phyloP scores from a whole-genome alignment of 2,329 filamentous ascomycete species.

The Fusarium foetens region DNA sequence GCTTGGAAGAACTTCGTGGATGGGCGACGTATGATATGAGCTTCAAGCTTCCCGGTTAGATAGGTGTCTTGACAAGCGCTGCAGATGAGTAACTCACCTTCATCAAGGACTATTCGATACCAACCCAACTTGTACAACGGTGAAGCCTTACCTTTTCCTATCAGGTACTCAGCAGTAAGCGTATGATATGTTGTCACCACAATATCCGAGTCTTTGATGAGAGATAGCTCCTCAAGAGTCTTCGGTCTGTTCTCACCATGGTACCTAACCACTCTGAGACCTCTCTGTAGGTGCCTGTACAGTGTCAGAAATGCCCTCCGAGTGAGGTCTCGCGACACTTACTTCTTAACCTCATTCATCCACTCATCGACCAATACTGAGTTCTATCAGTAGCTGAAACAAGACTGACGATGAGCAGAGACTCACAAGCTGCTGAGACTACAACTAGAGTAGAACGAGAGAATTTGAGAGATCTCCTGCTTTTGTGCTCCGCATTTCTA shows the following conservation, averaged over 20 bases:
- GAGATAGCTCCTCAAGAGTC: background rate
- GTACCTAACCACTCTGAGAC: background rate
- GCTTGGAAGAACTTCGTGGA: conserved; percentile 57
- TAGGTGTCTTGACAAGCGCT: rapidly evolving
- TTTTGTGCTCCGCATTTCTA: background rate
- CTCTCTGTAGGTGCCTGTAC: background rate
- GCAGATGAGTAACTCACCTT: conserved; percentile 48
- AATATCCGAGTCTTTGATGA: background rate
- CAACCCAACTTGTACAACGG: conserved; percentile 41
- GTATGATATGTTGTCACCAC: conserved; percentile 16
- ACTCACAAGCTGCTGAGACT: conserved; percentile 1
- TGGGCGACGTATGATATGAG: conserved; percentile 58
- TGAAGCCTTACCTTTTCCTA: background rate
- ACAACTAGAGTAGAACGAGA: background rate
- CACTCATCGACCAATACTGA: conserved; percentile 12
- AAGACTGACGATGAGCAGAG: rapidly evolving
- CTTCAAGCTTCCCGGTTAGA: conserved; percentile 37
- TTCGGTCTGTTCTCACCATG: background rate
- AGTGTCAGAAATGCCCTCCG: rapidly evolving
- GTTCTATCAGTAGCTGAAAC: rapidly evolving
- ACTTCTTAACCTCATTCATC: conserved; percentile 9
- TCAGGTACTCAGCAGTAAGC: background rate
- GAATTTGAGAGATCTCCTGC: background rate
- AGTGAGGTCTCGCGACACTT: rapidly evolving
- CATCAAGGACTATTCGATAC: conserved; percentile 57